Conservation (phyloP, 2,329 filamentous ascomycete species). For the Botrytis galanthina region DNA sequence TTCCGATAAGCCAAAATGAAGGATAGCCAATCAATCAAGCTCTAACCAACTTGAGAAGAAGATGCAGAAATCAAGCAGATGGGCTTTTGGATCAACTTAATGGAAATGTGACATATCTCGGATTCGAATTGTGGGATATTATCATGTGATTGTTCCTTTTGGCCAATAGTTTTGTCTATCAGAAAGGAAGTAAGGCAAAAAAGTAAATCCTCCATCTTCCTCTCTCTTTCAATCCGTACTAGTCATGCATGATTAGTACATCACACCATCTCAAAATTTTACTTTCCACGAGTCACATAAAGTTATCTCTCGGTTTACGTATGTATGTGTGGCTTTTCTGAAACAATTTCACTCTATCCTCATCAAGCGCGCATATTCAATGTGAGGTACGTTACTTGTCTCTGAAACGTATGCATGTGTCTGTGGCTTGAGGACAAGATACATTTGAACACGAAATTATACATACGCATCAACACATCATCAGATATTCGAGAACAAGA, state of each 20-base stretch:
- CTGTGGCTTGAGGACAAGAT: not conserved
- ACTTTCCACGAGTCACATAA: not conserved
- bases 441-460: not conserved
- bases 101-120: not conserved
- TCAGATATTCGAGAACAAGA: not conserved
- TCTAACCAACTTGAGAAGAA: not conserved
- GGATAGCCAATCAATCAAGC: not conserved
- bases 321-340: not conserved
- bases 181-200: not conserved
- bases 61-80: slow-evolving; percentile 6
- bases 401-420: not conserved
- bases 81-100: not conserved
- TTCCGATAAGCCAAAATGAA: not conserved
- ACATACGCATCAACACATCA: not conserved
- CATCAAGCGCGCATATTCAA: not conserved
- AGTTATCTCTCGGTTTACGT: not conserved
- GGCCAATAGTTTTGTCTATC: not conserved
- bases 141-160: not conserved
- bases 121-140: not conserved
- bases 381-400: not conserved
- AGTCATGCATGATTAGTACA: not conserved
- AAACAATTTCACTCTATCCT: not conserved
- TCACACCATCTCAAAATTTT: not conserved
- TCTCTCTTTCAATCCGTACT: not conserved
- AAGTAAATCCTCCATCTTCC: not conserved